Conservation (phyloP, 2,329 filamentous ascomycete genomes). For the Talaromyces sp. region DNA sequence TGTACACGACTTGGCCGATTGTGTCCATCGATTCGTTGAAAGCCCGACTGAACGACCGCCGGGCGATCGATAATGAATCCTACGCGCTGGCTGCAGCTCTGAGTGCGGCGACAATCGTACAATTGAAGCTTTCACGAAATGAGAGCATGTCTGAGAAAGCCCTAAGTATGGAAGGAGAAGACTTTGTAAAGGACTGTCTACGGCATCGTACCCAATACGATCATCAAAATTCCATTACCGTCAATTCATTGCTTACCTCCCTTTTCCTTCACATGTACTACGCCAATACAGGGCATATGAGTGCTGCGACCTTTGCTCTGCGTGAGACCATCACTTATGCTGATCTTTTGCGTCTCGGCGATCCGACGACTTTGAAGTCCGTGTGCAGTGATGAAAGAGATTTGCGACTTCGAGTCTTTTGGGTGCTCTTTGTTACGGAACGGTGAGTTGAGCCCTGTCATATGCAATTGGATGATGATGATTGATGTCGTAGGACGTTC, state of each 20-base stretch:
- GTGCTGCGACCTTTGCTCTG: constrained; percentile 19
- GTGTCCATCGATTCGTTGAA: constrained; percentile 12
- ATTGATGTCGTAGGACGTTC: constrained; percentile 9
- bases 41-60: background rate
- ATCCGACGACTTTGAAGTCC: background rate
- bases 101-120: constrained; percentile 13
- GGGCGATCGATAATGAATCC: background rate
- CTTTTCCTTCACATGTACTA: constrained; percentile 22
- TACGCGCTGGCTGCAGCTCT: constrained; percentile 12
- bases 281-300: constrained; percentile 20
- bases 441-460: background rate
- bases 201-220: constrained; percentile 8
- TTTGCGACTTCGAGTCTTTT: constrained; percentile 12
- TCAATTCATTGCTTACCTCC: constrained; percentile 16
- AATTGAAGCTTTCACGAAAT: constrained; percentile 7
- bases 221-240: background rate
- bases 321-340: constrained; percentile 18
- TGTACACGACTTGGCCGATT: constrained; percentile 17
- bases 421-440: constrained; percentile 16
- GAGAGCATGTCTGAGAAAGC: background rate
- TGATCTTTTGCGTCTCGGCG: constrained; percentile 13
- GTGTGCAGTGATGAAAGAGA: constrained; percentile 7
- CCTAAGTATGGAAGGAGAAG: background rate
- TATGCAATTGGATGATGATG: too few relatives aligned
- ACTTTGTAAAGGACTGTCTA: constrained; percentile 13